Evolutionary conservation across 2,329 filamentous ascomycete genomes (phyloP).

Genomic region (Fusarium dlaminii): DNA sequence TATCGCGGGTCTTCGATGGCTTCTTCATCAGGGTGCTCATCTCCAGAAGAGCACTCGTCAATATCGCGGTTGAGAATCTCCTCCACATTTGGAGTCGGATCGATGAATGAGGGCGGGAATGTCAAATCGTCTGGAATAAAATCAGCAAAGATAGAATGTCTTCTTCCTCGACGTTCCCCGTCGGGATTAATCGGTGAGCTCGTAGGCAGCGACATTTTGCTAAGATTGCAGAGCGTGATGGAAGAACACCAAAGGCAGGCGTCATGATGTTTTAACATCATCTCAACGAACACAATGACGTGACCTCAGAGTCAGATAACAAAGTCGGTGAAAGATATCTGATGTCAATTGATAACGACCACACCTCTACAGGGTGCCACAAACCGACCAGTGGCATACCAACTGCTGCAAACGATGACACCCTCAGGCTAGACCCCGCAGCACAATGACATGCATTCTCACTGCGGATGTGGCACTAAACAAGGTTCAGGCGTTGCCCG

Average conservation of each 20-base stretch:
- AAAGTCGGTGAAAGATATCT: conserved; percentile 20
- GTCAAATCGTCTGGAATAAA: conserved; percentile 28
- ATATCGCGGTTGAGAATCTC: conserved; percentile 35
- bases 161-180: neutral
- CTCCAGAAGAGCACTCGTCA: conserved; percentile 34
- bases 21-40: conserved; percentile 24
- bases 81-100: conserved; percentile 18
- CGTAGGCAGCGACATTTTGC: conserved; percentile 17
- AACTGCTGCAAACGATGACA: conserved; percentile 4
- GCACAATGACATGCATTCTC: conserved; percentile 19
- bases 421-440: neutral
- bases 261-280: neutral
- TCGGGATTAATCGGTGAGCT: conserved; percentile 17
- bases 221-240: neutral
- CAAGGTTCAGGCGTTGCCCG: conserved; percentile 6
- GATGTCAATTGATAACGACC: conserved; percentile 33
- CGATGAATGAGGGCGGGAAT: conserved; percentile 21
- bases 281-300: conserved; percentile 4
- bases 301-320: neutral
- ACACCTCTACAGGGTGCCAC: neutral
- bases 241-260: neutral
- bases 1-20: conserved; percentile 10
- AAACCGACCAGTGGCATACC: conserved; percentile 11
- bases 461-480: neutral
- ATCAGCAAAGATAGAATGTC: conserved; percentile 37